Evolutionary conservation across 495 filamentous ascomycete genomes (phyloP).

Genomic region (Penicillium dipodomyicola): DNA sequence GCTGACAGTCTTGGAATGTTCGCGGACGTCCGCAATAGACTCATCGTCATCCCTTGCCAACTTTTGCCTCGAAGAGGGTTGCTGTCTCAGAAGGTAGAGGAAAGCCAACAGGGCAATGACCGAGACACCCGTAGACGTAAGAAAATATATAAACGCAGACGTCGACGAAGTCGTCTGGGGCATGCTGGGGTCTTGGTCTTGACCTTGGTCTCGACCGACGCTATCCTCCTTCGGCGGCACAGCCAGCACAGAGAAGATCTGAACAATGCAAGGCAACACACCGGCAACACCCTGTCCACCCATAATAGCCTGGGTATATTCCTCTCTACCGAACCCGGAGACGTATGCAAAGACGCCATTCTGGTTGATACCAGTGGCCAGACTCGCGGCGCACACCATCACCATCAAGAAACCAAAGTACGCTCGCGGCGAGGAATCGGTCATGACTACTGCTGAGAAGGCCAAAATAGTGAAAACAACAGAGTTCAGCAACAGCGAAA

Average conservation of each 20-base stretch:
- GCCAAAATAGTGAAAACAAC: constrained; percentile 71
- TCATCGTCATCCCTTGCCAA: constrained; percentile 19
- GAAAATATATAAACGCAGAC: constrained; percentile 86
- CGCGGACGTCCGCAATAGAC: constrained; percentile 6
- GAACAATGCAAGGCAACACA: constrained; percentile 83
- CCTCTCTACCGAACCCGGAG: constrained; percentile 72
- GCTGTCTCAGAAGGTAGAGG: constrained; percentile 49
- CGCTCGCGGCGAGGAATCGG: constrained; percentile 51
- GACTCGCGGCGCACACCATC: constrained; percentile 75
- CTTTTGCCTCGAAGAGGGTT: constrained; percentile 32
- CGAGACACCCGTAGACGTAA: constrained; percentile 74
- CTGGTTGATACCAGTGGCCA: constrained; percentile 81
- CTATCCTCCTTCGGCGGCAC: constrained; percentile 44
- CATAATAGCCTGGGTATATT: constrained; percentile 97
- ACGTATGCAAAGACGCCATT: constrained; percentile 95
- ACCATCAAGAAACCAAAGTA: constrained; percentile 82
- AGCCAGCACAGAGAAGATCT: constrained; percentile 75
- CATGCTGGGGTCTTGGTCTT: constrained; percentile 18
- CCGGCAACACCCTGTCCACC: constrained; percentile 89
- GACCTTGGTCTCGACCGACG: constrained; percentile 7
- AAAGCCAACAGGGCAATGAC: constrained; percentile 57
- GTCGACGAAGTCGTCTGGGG: constrained; percentile 48
- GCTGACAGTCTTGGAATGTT: constrained; percentile 52
- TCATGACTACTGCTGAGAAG: constrained; percentile 69
- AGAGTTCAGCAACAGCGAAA: constrained; percentile 70